Evolutionary conservation across 2,329 filamentous ascomycete genomes (phyloP).

Genomic region (Neurospora sp.): DNA sequence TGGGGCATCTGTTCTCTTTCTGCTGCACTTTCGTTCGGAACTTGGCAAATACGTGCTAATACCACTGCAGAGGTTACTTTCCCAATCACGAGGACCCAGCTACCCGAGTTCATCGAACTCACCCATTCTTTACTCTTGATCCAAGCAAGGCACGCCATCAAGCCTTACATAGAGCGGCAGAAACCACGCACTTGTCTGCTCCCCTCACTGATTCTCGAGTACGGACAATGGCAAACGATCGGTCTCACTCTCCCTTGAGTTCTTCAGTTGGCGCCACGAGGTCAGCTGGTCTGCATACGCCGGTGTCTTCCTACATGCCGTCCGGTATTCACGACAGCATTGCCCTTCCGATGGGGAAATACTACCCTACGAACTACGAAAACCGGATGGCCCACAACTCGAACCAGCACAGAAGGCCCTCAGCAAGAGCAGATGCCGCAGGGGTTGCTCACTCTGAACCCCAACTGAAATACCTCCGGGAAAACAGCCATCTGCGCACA

Average conservation of each 20-base stretch:
- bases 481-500: constrained; percentile 25
- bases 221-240: not conserved
- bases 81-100: constrained; percentile 47
- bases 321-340: constrained; percentile 34
- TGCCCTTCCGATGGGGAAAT: constrained; percentile 48
- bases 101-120: constrained; percentile 35
- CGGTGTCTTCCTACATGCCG: constrained; percentile 41
- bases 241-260: constrained; percentile 8
- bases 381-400: constrained; percentile 20
- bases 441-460: constrained; percentile 25
- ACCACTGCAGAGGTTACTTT: constrained; percentile 43
- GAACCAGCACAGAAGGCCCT: constrained; percentile 9
- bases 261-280: constrained; percentile 19
- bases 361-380: constrained; percentile 54
- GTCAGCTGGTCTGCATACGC: constrained; percentile 26
- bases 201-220: constrained; percentile 12
- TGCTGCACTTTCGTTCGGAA: not conserved
- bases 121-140: constrained; percentile 38
- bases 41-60: no score
- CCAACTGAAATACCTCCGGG: constrained; percentile 19
- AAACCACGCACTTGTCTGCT: constrained; percentile 14
- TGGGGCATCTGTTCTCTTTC: constrained; percentile 3
- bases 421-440: constrained; percentile 13
- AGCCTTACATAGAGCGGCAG: constrained; percentile 25
- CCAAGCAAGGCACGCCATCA: constrained; percentile 27